Evolutionary conservation across 2,329 filamentous ascomycete genomes (phyloP).

Genomic region (Basipetospora sp.): DNA sequence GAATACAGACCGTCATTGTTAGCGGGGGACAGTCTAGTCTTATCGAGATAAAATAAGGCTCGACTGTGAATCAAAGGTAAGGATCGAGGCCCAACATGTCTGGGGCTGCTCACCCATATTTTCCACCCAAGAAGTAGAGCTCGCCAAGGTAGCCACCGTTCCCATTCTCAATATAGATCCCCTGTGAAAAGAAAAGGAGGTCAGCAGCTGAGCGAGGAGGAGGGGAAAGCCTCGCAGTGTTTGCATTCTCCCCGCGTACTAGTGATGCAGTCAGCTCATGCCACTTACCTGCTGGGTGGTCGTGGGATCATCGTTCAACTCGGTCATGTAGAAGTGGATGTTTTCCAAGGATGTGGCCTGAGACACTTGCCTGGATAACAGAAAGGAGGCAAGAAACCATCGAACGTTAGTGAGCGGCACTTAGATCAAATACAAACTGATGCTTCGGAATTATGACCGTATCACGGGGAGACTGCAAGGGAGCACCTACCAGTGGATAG

Average conservation of each 20-base stretch:
- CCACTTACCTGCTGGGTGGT: not conserved
- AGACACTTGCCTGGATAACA: slow-evolving; percentile 2
- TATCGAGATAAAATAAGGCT: slow-evolving; percentile 51
- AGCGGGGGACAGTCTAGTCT: slow-evolving; percentile 21
- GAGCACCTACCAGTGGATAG: slow-evolving; percentile 2
- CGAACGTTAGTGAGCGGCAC: slow-evolving; percentile 7
- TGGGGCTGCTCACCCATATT: too few species aligned
- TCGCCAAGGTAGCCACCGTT: slow-evolving; percentile 35
- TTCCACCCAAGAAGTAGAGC: slow-evolving; percentile 45
- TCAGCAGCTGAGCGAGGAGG: too few species aligned
- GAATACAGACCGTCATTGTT: too few species aligned
- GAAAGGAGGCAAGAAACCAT: not conserved
- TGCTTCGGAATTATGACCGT: not conserved
- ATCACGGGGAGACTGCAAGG: not conserved
- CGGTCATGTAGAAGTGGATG: slow-evolving; percentile 1
- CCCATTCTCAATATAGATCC: slow-evolving; percentile 19
- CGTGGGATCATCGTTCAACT: not conserved
- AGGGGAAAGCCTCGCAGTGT: too few species aligned
- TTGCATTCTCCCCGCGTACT: too few species aligned
- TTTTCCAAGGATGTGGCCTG: slow-evolving; percentile 4
- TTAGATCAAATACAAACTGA: slow-evolving; percentile 11
- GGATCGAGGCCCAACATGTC: too few species aligned
- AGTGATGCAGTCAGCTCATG: too few species aligned
- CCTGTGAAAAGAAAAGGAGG: slow-evolving; percentile 1
- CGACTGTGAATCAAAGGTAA: too few species aligned